Evolutionary conservation across 306 rosid genomes (phyloP).

Genomic region (Coriaria nepalensis): DNA sequence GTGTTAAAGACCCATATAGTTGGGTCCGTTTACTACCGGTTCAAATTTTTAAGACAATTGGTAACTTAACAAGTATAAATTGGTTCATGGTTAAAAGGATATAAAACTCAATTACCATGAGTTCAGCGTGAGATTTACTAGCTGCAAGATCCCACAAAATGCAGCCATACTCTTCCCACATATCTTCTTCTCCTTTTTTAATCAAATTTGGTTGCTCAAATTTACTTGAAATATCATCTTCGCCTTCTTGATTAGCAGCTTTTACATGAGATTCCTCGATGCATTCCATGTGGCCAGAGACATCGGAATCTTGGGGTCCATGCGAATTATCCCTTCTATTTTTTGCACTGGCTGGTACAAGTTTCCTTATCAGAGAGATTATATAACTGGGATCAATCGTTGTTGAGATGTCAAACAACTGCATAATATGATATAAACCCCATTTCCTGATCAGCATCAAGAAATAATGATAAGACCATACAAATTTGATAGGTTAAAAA

Average conservation of each 20-base stretch:
- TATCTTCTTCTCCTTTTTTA: slow-evolving; percentile 31
- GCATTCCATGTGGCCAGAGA: slow-evolving; percentile 27
- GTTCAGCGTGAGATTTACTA: slow-evolving; percentile 65
- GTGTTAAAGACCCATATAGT: too few relatives aligned
- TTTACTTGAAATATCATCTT: slow-evolving; percentile 9
- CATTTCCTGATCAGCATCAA: background rate
- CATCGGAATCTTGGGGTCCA: slow-evolving; percentile 12
- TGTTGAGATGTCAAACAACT: slow-evolving; percentile 77
- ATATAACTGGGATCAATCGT: slow-evolving; percentile 90
- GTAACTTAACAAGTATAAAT: too few relatives aligned
- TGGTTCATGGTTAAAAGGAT: background rate
- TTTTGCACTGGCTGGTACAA: slow-evolving; percentile 36
- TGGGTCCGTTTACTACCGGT: too few relatives aligned
- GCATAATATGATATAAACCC: slow-evolving; percentile 12
- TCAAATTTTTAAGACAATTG: too few relatives aligned
- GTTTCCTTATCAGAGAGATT: slow-evolving; percentile 78
- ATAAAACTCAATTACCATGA: slow-evolving; percentile 46
- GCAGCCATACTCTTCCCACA: slow-evolving; percentile 84
- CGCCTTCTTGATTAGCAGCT: slow-evolving; percentile 16
- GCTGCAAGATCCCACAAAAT: slow-evolving; percentile 90
- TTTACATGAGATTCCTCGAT: slow-evolving; percentile 23
- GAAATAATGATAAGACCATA: background rate
- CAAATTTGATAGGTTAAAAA: background rate
- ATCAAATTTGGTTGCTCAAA: slow-evolving; percentile 12
- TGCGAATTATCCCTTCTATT: slow-evolving; percentile 1